These are phyloP conservation scores for Eucalyptus globulus DNA, from an alignment of 345 rosid genomes.

Conservation along the genomic window DNA sequence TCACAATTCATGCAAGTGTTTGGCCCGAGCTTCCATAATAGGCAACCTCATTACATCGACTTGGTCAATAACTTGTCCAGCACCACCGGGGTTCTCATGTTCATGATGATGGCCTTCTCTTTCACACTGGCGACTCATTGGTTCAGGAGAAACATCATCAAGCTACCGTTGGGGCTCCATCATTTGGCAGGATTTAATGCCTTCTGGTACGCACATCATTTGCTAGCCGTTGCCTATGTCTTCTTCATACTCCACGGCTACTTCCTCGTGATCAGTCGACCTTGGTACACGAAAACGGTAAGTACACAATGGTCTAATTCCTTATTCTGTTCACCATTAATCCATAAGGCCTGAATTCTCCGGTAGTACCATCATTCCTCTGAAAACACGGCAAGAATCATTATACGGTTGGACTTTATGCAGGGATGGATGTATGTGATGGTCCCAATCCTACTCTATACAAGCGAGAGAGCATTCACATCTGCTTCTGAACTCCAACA, in stretches of 20 bases:
- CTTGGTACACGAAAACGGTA: conserved; percentile 81
- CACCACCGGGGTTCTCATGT: conserved; percentile 50
- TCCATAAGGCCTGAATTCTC: not conserved
- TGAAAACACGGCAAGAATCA: not conserved
- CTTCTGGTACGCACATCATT: conserved; percentile 93
- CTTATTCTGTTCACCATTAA: not conserved
- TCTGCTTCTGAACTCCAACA: conserved; percentile 36
- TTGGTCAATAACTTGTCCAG: conserved; percentile 34
- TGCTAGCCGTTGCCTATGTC: conserved; percentile 54
- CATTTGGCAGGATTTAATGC: conserved; percentile 77
- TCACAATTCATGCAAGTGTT: conserved; percentile 23
- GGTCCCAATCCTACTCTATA: conserved; percentile 50
- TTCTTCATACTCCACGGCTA: conserved; percentile 63
- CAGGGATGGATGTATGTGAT: conserved; percentile 88
- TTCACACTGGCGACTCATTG: conserved; percentile 66
- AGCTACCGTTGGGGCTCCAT: conserved; percentile 49
- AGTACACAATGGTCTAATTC: not conserved
- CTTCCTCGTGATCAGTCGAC: conserved; percentile 48
- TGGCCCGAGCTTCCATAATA: conserved; percentile 22
- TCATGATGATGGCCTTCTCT: conserved; percentile 47
- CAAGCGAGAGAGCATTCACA: conserved; percentile 47
- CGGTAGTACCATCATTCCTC: not conserved
- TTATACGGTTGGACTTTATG: not conserved
- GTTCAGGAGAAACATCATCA: conserved; percentile 57
- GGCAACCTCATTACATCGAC: conserved; percentile 49